These are phyloP conservation scores for Plasmodium gaboni DNA, from an alignment of 169 alveolate species.

Conservation along the genomic window DNA sequence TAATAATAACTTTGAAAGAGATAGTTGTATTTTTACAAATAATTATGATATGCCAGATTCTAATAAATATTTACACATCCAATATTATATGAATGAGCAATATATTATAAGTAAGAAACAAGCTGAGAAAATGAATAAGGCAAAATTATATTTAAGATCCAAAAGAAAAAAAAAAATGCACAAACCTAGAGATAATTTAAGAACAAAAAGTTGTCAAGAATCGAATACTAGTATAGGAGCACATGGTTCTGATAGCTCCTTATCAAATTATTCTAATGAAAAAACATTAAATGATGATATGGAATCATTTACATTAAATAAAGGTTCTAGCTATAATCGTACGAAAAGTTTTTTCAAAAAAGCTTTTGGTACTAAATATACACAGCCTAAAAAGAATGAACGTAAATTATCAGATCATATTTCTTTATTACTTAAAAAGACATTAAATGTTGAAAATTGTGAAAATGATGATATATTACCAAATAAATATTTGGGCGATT, in stretches of 20 bases:
- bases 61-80: constrained; percentile 48
- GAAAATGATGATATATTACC: constrained; percentile 8
- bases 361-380: constrained; percentile 22
- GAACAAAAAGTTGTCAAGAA: background rate
- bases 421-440: constrained; percentile 33
- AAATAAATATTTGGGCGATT: background rate
- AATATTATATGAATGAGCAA: constrained; percentile 63
- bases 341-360: constrained; percentile 58
- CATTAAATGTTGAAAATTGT: constrained; percentile 8
- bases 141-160: constrained; percentile 42
- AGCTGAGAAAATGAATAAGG: constrained; percentile 67
- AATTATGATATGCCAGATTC: constrained; percentile 14
- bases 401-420: constrained; percentile 69
- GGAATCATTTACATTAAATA: constrained; percentile 5
- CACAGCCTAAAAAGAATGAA: constrained; percentile 18
- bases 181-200: background rate
- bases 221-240: constrained; percentile 2
- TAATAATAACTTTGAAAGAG: background rate
- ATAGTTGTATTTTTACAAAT: background rate
- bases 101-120: constrained; percentile 68
- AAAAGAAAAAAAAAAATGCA: constrained; percentile 32
- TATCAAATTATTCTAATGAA: constrained; percentile 9
- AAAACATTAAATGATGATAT: background rate
- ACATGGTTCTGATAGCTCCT: constrained; percentile 21
- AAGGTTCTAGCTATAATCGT: constrained; percentile 28